Evolutionary conservation across 1,139 yeast species (phyloP).

Genomic region (Magnusiomyces ingens): DNA sequence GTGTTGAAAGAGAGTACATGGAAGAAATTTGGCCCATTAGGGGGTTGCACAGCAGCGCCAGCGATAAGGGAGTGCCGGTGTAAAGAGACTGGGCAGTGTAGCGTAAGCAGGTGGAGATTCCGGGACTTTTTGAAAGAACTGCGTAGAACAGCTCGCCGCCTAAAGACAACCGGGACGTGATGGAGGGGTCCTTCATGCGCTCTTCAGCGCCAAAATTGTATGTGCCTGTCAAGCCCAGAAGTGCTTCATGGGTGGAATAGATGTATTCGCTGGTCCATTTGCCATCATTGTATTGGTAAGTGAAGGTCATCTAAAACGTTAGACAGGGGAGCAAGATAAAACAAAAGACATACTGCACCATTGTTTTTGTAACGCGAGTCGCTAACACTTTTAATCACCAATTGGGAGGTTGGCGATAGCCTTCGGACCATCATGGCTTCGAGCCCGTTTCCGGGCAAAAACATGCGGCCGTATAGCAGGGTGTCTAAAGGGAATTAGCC

Average conservation of each 20-base stretch:
- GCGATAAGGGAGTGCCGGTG: constrained; percentile 81
- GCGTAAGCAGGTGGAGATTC: constrained; percentile 70
- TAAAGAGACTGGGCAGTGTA: constrained; percentile 82
- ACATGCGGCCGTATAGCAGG: constrained; percentile 74
- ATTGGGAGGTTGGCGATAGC: constrained; percentile 52
- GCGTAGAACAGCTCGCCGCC: constrained; percentile 94
- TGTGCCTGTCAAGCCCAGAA: constrained; percentile 75
- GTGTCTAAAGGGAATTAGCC: constrained; percentile 23
- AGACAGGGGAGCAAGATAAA: constrained; percentile 33
- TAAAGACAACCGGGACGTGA: constrained; percentile 49
- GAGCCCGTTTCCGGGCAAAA: constrained; percentile 77
- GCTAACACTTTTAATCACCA: constrained; percentile 68
- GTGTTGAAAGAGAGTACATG: constrained; percentile 79
- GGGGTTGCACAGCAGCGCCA: constrained; percentile 86
- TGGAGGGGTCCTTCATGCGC: constrained; percentile 25
- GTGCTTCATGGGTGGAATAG: constrained; percentile 81
- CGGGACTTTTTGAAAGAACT: constrained; percentile 61
- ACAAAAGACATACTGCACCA: constrained; percentile 33
- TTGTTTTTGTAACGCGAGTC: constrained; percentile 54
- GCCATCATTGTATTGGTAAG: constrained; percentile 62
- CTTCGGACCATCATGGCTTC: constrained; percentile 84
- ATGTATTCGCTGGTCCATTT: constrained; percentile 67
- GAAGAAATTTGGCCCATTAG: constrained; percentile 85
- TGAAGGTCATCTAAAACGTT: constrained; percentile 45
- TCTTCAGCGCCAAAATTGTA: constrained; percentile 52